Base-by-base conservation (phyloP, 2,329 filamentous ascomycete species). In the Epichloe sylvatica region DNA sequence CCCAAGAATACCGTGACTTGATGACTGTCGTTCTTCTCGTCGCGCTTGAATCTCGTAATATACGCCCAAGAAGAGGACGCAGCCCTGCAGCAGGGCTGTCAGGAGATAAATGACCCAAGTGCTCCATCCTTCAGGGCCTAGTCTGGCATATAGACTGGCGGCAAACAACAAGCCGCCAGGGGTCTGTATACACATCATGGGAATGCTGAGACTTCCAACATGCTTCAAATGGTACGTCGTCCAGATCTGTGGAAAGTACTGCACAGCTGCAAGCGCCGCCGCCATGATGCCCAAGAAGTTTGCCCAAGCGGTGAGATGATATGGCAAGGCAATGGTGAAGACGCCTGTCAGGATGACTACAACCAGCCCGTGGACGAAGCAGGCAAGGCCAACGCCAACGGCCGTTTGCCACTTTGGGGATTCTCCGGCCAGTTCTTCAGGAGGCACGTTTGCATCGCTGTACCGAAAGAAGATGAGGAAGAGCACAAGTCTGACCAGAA, bases 141-240 rank as follows among this genome's bases (percentile, higher is more conserved):
- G 75, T 43, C 92, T 78, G 7, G 78, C 80, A 46, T 83, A 88
- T 41, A 98, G 70, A 63, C 89, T 96, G 12, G 77, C 83, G 0
- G 91, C 89, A 69, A 94, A 97, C 6, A 98, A 70, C 57, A 95
- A 83, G 52, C 88, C 89, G 0, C 92, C 92, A 0, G 92, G 92
- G 0, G 91, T 96, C 66, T 98, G 92, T 35, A 98, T 95, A 63
- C 86, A 85, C 90, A 98, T 97, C 84, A 96, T 97, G 4, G 88
- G 84, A 50, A 98, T 92, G 60, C 88, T 95, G 58, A 98, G 70
- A 64, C 89, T 95, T 49, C 89, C 89, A 2, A 94, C 84, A 59
- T 90, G 83, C 62, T 91, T 85, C 51, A 96, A 72, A 47, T 74
- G 77, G 68, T 86, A 94, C 0, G 92, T 98, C 47, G 86, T 96